phyloP scores from a whole-genome alignment of 805 yeast species.

The Teunomyces funiuensis region DNA sequence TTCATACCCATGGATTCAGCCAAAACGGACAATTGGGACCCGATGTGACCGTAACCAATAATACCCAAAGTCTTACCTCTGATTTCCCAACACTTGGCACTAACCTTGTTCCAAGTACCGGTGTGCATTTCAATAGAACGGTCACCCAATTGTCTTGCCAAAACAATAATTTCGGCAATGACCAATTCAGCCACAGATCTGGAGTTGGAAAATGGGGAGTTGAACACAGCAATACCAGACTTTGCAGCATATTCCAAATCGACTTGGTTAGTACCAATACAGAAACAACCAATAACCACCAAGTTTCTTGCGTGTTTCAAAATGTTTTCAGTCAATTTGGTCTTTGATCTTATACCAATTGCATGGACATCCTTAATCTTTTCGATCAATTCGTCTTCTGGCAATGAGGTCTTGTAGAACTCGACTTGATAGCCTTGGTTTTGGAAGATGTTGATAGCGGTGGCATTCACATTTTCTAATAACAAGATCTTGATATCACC shows the following conservation, averaged over 20 bases:
- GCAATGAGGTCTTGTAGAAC: slow-evolving; percentile 81
- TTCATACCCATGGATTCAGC: slow-evolving; percentile 99
- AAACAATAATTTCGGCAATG: slow-evolving; percentile 87
- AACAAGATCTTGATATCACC: slow-evolving; percentile 91
- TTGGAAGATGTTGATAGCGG: slow-evolving; percentile 83
- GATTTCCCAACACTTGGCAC: slow-evolving; percentile 96
- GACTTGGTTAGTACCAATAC: slow-evolving; percentile 98
- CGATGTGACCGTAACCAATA: slow-evolving; percentile 97
- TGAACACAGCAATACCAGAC: slow-evolving; percentile 93
- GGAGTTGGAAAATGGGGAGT: slow-evolving; percentile 97
- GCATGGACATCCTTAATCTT: slow-evolving; percentile 94
- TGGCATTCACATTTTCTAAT: slow-evolving; percentile 89
- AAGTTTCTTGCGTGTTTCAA: slow-evolving; percentile 85
- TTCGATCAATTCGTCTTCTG: slow-evolving; percentile 92
- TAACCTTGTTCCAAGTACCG: slow-evolving; percentile 97
- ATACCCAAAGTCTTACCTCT: slow-evolving; percentile 98
- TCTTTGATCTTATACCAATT: slow-evolving; percentile 96
- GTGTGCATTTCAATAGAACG: slow-evolving; percentile 94
- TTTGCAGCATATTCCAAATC: slow-evolving; percentile 89
- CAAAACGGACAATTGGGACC: slow-evolving; percentile 91
- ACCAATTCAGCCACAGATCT: slow-evolving; percentile 98
- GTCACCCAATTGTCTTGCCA: slow-evolving; percentile 96
- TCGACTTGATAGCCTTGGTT: slow-evolving; percentile 97
- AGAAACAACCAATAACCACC: slow-evolving; percentile 93
- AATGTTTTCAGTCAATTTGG: slow-evolving; percentile 77